Evolutionary conservation across 495 filamentous ascomycete species (phyloP).

Genomic region (Penicillium riverlandense): DNA sequence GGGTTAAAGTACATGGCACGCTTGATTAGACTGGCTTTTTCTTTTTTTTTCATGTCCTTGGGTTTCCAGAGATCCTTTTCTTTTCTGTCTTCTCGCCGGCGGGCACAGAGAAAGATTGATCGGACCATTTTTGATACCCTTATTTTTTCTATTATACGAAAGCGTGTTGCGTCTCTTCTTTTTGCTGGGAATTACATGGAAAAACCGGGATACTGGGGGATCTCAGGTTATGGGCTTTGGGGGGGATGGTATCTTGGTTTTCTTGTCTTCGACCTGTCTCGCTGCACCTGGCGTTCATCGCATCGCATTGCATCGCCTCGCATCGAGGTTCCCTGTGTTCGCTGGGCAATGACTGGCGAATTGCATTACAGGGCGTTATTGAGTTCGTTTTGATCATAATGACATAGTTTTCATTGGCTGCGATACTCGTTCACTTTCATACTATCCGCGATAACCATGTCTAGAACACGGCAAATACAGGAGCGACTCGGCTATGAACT

Average conservation of each 20-base stretch:
- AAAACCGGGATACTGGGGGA: slow-evolving; percentile 6
- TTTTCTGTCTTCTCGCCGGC: slow-evolving; percentile 5
- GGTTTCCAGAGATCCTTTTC: not conserved
- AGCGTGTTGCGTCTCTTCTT: not conserved
- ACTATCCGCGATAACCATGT: not conserved
- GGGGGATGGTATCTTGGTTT: not conserved
- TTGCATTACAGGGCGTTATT: slow-evolving; percentile 7
- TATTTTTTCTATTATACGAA: slow-evolving; percentile 3
- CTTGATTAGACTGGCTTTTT: slow-evolving; percentile 23
- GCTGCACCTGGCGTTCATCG: not conserved
- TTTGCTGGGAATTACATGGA: slow-evolving; percentile 2
- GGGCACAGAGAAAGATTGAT: slow-evolving; percentile 4
- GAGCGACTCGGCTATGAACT: not conserved
- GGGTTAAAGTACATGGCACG: slow-evolving; percentile 9
- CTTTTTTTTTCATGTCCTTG: not conserved
- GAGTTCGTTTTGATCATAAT: not conserved
- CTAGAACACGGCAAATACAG: slow-evolving; percentile 1
- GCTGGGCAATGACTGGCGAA: not conserved
- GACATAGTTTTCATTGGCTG: no score
- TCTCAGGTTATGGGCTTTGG: not conserved
- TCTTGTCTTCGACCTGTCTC: slow-evolving; percentile 1
- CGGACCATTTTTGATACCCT: slow-evolving; percentile 26
- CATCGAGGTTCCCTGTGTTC: not conserved
- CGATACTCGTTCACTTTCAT: no score
- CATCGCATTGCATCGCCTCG: slow-evolving; percentile 3